Conservation (phyloP, 208 protist genomes). For the Leishmania braziliensis region DNA sequence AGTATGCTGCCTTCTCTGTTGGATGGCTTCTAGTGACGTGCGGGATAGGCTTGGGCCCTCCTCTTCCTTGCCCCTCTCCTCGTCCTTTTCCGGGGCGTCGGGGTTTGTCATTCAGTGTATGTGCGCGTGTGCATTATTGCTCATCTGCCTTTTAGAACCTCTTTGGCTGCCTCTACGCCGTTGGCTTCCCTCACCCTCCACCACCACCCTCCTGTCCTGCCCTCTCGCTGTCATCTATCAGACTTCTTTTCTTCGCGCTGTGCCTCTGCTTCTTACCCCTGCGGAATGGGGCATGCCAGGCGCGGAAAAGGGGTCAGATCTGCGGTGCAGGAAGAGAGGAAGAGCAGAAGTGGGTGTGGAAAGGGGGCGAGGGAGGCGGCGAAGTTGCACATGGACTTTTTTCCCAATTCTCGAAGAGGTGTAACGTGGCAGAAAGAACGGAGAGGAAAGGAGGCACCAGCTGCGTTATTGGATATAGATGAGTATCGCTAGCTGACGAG, state of each 20-base stretch:
- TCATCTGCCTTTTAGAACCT: constrained; percentile 40
- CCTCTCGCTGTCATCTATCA: background rate
- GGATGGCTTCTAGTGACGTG: constrained; percentile 8
- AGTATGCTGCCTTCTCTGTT: constrained; percentile 3
- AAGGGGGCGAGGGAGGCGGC: background rate
- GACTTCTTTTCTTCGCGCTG: background rate
- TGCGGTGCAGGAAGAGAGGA: background rate
- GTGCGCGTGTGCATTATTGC: background rate
- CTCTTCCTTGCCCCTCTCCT: background rate
- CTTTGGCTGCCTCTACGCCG: constrained; percentile 16
- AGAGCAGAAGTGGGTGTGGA: background rate
- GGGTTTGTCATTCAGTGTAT: background rate
- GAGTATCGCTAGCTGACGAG: background rate
- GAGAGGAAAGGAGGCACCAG: background rate
- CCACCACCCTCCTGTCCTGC: background rate
- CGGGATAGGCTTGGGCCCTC: background rate
- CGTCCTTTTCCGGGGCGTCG: background rate
- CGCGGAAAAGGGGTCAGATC: background rate
- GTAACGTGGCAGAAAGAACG: constrained; percentile 33
- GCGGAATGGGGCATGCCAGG: background rate
- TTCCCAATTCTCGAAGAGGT: constrained; percentile 26
- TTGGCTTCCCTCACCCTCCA: background rate
- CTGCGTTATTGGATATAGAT: background rate
- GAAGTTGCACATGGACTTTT: background rate
- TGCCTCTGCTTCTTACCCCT: background rate